phyloP scores from a whole-genome alignment of 2,329 filamentous ascomycete genomes.

The Massarina eburnea region DNA sequence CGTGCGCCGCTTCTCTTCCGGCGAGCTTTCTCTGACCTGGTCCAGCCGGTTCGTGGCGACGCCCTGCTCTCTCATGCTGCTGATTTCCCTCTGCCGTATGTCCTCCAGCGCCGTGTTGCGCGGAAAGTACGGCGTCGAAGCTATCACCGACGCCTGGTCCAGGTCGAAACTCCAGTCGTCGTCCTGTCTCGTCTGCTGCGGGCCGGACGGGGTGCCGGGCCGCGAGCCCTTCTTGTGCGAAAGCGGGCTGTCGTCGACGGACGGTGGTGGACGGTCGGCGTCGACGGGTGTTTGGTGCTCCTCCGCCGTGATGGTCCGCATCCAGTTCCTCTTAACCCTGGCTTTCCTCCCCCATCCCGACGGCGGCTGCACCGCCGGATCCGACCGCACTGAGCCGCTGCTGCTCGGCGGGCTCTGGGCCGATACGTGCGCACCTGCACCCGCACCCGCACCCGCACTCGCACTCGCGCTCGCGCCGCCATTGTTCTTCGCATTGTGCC shows the following conservation, averaged over 20 bases:
- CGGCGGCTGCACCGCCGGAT: conserved; percentile 49
- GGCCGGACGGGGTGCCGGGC: conserved; percentile 26
- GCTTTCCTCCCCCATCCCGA: conserved; percentile 52
- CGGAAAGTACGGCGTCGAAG: conserved; percentile 51
- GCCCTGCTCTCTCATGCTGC: conserved; percentile 39
- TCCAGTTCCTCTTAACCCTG: conserved; percentile 45
- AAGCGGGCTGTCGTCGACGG: conserved; percentile 47
- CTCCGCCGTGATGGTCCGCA: conserved; percentile 40
- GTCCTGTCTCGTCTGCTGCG: conserved; percentile 19
- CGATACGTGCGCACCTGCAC: conserved; percentile 17
- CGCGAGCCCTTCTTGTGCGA: conserved; percentile 39
- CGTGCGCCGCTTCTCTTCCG: conserved; percentile 23
- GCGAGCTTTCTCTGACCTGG: conserved; percentile 33
- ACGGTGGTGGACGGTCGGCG: conserved; percentile 43
- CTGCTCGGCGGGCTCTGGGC: conserved; percentile 37
- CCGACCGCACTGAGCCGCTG: conserved; percentile 38
- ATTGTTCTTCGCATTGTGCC: conserved; percentile 30
- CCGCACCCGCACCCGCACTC: background rate
- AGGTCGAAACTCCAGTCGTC: conserved; percentile 48
- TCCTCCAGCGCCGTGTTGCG: conserved; percentile 47
- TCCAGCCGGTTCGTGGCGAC: conserved; percentile 34
- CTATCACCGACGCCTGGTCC: conserved; percentile 48
- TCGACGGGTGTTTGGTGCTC: conserved; percentile 17
- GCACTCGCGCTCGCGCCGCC: conserved; percentile 9
- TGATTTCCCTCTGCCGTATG: conserved; percentile 46